Base-by-base conservation (phyloP, 83 land plant species). In the Isoetes engelmannii region DNA sequence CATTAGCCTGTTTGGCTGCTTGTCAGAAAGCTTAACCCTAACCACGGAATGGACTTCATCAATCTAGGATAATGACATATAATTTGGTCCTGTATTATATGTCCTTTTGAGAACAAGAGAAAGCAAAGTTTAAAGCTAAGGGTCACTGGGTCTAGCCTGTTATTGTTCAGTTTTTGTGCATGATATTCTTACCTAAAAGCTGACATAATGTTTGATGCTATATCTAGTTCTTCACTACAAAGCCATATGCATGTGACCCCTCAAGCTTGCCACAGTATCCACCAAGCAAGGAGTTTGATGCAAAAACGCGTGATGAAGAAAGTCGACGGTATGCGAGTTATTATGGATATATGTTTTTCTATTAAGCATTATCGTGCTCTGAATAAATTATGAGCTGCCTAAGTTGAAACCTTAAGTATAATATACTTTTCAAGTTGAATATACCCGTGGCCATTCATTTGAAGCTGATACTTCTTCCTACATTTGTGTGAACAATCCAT, bases 221-320 rank as follows among this genome's bases (percentile, higher is more conserved):
- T 28, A 0, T 28, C 42, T 77, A 85, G 88, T 80, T 85, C 67
- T 83, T 83, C 72, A 77, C 75, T 41, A 74, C 80, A 5, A 68
- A 81, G 65, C 86, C 86, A 20, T 81, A 77, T 74, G 86, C 86
- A 12, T 84, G 86, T 78, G 86, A 84, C 6, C 86, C 86, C 12
- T 81, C 86, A 68, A 84, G 81, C 65, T 75, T 84, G 46, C 86
- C 86, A 18, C 62, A 84, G 54, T 84, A 84, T 72, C 84, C 86
- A 13, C 86, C 86, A 12, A 81, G 69, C 67, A 84, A 84, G 74
- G 86, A 84, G 73, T 77, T 84, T 70, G 86, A 84, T 80, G 86
- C 86, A 10, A 84, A 84, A 68, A 50, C 66, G 7, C 70, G 86
- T 5, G 86, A 84, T 69, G 86, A 84, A 69, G 86, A 77, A 62